A percentile compares a stretch with the other conserved stretches of the same genome.
Evolutionary conservation across 768 basidiomycete genomes (phyloP).

Genomic region (Boletus reticuloceps): DNA sequence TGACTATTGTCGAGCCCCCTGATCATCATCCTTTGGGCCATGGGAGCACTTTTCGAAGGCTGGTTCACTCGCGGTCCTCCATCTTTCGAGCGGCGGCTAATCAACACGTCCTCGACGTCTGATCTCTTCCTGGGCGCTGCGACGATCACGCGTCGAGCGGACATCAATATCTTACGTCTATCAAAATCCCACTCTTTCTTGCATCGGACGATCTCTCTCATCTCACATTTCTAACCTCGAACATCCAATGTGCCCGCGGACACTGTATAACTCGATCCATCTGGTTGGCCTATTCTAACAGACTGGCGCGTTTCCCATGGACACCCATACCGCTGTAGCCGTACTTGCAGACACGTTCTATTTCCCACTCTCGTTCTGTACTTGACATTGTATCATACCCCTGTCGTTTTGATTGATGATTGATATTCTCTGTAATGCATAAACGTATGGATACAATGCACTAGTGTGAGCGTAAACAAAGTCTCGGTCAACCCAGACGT

Average conservation of each 20-base stretch:
- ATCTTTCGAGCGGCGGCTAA: slow-evolving; percentile 36
- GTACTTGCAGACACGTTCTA: slow-evolving; percentile 21
- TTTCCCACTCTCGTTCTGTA: slow-evolving; percentile 34
- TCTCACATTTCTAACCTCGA: slow-evolving; percentile 29
- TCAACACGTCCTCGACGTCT: slow-evolving; percentile 28
- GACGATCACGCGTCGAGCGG: slow-evolving; percentile 16
- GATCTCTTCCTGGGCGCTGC: slow-evolving; percentile 10
- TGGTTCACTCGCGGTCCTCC: slow-evolving; percentile 45
- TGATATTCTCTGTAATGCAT: slow-evolving; percentile 13
- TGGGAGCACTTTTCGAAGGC: slow-evolving; percentile 37
- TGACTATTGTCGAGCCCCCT: slow-evolving; percentile 27
- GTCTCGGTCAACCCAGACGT: not conserved
- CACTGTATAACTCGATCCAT: slow-evolving; percentile 13
- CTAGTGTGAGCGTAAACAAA: not conserved
- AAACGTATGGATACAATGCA: slow-evolving; percentile 3
- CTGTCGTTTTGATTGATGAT: slow-evolving; percentile 22
- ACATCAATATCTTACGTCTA: slow-evolving; percentile 24
- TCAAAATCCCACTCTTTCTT: slow-evolving; percentile 16
- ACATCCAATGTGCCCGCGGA: slow-evolving; percentile 21
- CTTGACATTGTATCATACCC: slow-evolving; percentile 25
- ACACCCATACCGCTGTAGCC: slow-evolving; percentile 27
- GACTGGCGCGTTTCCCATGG: slow-evolving; percentile 23
- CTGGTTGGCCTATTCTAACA: not conserved
- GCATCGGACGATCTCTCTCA: slow-evolving; percentile 15
- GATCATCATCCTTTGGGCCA: slow-evolving; percentile 26